Evolutionary conservation across 108 stramenopile species (phyloP).

Genomic region (Chaetoceros muelleri): DNA sequence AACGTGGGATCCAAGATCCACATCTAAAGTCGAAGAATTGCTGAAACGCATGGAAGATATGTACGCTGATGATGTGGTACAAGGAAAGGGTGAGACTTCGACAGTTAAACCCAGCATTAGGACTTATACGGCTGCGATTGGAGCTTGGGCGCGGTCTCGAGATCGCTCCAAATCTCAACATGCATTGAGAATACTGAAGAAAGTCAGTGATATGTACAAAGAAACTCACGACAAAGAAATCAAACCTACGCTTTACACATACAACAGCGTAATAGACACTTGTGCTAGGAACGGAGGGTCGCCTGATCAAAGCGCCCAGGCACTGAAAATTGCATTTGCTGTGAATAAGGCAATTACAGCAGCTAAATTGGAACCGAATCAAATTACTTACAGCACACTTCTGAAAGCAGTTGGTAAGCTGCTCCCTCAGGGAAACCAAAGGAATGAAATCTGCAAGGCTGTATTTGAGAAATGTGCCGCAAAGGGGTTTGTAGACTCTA

Average conservation of each 20-base stretch:
- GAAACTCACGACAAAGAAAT: constrained; percentile 10
- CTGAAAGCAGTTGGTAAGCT: constrained; percentile 12
- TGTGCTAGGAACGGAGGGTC: constrained; percentile 28
- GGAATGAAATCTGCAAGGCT: constrained; percentile 15
- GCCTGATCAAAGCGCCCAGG: constrained; percentile 16
- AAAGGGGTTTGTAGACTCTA: constrained; percentile 12
- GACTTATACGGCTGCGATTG: constrained; percentile 61
- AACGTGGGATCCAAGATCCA: constrained; percentile 39
- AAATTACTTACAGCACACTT: constrained; percentile 16
- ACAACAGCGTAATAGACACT: constrained; percentile 41
- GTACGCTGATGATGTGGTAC: constrained; percentile 18
- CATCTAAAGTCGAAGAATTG: constrained; percentile 33
- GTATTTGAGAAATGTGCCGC: constrained; percentile 30
- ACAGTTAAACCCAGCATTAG: constrained; percentile 51
- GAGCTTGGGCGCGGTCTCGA: constrained; percentile 19
- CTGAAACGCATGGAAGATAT: constrained; percentile 32
- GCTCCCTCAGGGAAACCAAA: constrained; percentile 18
- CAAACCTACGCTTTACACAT: constrained; percentile 27
- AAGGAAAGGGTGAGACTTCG: constrained; percentile 6
- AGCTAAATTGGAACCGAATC: constrained; percentile 9
- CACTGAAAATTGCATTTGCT: constrained; percentile 42
- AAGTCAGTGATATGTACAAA: constrained; percentile 37
- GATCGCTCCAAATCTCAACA: constrained; percentile 19
- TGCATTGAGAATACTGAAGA: constrained; percentile 33
- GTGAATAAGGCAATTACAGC: constrained; percentile 17